Evolutionary conservation across 257 asterid species (phyloP).

Genomic region (Coffea eugenioides): DNA sequence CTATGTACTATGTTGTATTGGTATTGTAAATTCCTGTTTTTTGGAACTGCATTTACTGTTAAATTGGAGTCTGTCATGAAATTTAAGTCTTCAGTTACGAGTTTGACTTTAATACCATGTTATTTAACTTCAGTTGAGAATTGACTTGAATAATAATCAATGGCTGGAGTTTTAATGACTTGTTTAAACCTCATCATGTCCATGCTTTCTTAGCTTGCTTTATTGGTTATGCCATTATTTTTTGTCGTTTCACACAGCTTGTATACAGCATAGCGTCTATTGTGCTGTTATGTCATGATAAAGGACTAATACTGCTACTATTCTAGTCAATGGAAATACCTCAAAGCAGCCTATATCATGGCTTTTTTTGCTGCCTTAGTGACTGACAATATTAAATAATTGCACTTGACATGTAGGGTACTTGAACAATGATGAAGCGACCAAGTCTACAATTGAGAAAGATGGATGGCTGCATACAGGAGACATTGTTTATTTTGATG

Average conservation of each 20-base stretch:
- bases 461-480: constrained; percentile 91
- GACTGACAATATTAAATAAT: background rate
- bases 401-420: constrained; percentile 46
- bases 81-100: background rate
- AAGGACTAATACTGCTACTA: background rate
- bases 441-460: constrained; percentile 50
- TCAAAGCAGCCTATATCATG: background rate
- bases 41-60: background rate
- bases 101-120: background rate
- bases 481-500: constrained; percentile 74
- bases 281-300: background rate
- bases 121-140: background rate
- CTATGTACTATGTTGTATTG: background rate
- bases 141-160: background rate
- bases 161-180: background rate
- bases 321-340: background rate
- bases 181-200: background rate
- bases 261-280: background rate
- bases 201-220: background rate
- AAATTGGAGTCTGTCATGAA: background rate
- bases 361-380: background rate
- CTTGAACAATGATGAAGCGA: constrained; percentile 60
- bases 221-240: background rate
- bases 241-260: background rate
- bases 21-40: background rate